A percentile compares a stretch with the other conserved stretches of the same genome.
These are phyloP conservation scores for Flaveria robusta DNA, from an alignment of 129 eudicot species.

Conservation along the genomic window DNA sequence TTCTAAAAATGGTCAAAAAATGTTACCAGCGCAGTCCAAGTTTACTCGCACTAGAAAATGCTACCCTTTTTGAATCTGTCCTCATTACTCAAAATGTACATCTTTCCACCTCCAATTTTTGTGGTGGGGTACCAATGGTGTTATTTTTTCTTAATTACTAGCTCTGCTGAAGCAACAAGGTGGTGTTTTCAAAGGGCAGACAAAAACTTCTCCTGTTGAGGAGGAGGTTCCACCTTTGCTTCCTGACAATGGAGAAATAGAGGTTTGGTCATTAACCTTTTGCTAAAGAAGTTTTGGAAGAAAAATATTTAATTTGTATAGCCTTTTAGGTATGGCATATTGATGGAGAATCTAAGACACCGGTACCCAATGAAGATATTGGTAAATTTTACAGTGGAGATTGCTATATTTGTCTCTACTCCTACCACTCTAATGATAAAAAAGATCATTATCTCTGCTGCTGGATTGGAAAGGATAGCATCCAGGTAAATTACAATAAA, in stretches of 20 bases:
- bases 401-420: conserved; percentile 86
- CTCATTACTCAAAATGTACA: conserved; percentile 8
- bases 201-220: conserved; percentile 69
- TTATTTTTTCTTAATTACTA: conserved; percentile 35
- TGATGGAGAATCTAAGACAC: conserved; percentile 72
- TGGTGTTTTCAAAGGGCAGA: conserved; percentile 62
- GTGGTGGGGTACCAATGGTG: conserved; percentile 11
- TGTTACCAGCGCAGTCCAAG: background rate
- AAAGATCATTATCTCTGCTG: conserved; percentile 80
- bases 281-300: background rate
- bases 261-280: conserved; percentile 51
- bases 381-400: conserved; percentile 97
- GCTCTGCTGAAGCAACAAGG: conserved; percentile 99
- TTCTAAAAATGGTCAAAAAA: background rate
- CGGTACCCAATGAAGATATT: conserved; percentile 67
- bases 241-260: conserved; percentile 78
- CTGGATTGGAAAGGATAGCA: conserved; percentile 98
- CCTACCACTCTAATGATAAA: conserved; percentile 78
- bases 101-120: conserved; percentile 5
- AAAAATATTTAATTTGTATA: conserved; percentile 5
- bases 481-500: conserved; percentile 56
- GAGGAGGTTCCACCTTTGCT: conserved; percentile 95
- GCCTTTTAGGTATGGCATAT: conserved; percentile 82
- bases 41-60: background rate
- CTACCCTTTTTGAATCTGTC: background rate